Evolutionary conservation across 2,329 filamentous ascomycete genomes (phyloP).

Genomic region (Teratosphaeria viscida): DNA sequence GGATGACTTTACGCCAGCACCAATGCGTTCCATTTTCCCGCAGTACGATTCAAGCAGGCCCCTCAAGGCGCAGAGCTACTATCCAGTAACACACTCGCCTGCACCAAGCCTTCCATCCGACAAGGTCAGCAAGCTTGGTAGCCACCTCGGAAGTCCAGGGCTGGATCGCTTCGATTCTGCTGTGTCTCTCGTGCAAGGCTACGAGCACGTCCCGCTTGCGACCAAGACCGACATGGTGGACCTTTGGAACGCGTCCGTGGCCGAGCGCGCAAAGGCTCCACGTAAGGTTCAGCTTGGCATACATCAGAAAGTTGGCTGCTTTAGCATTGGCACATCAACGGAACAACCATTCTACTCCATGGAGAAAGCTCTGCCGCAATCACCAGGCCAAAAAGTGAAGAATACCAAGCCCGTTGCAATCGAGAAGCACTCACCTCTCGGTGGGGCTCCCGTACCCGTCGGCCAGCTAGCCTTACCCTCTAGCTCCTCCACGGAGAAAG

Average conservation of each 20-base stretch:
- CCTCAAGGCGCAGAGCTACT: slow-evolving; percentile 59
- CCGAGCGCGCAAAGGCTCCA: slow-evolving; percentile 12
- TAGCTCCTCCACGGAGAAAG: not conserved
- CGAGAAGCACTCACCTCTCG: slow-evolving; percentile 13
- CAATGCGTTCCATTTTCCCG: slow-evolving; percentile 59
- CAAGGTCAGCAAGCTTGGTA: slow-evolving; percentile 51
- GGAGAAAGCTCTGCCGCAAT: slow-evolving; percentile 6
- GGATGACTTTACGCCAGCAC: not conserved
- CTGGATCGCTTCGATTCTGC: slow-evolving; percentile 19
- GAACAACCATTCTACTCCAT: slow-evolving; percentile 18
- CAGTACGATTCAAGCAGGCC: slow-evolving; percentile 59
- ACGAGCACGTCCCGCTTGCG: slow-evolving; percentile 21
- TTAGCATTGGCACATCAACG: slow-evolving; percentile 15
- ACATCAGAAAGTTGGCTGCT: slow-evolving; percentile 10
- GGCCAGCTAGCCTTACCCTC: slow-evolving; percentile 14
- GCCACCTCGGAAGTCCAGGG: slow-evolving; percentile 13
- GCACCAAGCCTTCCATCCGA: slow-evolving; percentile 54
- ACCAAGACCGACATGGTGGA: slow-evolving; percentile 15
- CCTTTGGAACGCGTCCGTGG: slow-evolving; percentile 19
- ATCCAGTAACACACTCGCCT: slow-evolving; percentile 47
- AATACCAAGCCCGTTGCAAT: slow-evolving; percentile 13
- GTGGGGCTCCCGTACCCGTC: slow-evolving; percentile 10
- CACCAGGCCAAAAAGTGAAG: not conserved
- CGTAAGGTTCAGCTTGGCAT: slow-evolving; percentile 21
- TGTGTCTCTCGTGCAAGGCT: slow-evolving; percentile 19